Percentiles rank a stretch among this genome's conserved stretches.
Conservation (phyloP, 2,329 filamentous ascomycete genomes). For the Sclerotinia nivalis region DNA sequence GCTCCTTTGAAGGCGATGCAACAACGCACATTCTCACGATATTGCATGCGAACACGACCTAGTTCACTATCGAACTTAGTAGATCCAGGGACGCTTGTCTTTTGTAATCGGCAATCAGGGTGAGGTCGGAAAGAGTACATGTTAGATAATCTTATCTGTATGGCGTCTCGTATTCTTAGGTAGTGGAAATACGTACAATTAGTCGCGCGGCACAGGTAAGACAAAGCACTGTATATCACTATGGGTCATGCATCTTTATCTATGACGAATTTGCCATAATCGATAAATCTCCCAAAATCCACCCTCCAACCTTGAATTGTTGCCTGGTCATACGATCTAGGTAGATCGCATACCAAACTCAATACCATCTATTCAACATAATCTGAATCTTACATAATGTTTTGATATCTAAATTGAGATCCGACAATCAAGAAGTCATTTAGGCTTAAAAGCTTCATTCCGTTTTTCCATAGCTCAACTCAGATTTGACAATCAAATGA, state of each 20-base stretch:
- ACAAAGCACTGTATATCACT: not conserved
- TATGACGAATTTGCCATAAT: not conserved
- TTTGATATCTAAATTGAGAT: not conserved
- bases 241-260: not conserved
- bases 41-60: not conserved
- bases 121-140: not conserved
- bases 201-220: conserved; percentile 10
- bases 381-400: not conserved
- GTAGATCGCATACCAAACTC: not conserved
- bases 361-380: too few relatives aligned
- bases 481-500: not conserved
- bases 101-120: not conserved
- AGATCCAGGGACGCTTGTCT: not conserved
- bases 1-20: not conserved
- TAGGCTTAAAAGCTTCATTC: not conserved
- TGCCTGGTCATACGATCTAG: not conserved
- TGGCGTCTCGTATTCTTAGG: not conserved
- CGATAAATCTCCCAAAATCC: not conserved
- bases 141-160: not conserved
- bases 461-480: not conserved
- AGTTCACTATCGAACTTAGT: not conserved
- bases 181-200: not conserved
- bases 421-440: not conserved
- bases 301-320: not conserved
- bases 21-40: not conserved